These are phyloP conservation scores for Salvia rosmarinus DNA, from an alignment of 257 asterid genomes.

Conservation along the genomic window DNA sequence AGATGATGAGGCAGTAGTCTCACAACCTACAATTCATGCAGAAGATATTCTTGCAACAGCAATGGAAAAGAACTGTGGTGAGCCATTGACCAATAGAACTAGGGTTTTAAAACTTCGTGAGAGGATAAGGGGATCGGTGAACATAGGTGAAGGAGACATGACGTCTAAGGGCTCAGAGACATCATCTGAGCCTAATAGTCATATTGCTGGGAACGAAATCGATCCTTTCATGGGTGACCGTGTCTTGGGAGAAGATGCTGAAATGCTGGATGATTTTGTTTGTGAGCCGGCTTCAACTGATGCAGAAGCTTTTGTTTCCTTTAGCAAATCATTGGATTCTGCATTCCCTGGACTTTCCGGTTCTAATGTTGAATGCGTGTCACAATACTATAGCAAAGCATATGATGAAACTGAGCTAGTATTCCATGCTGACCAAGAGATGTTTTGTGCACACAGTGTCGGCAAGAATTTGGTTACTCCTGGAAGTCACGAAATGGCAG, in stretches of 20 bases:
- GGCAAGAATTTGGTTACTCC: constrained; percentile 41
- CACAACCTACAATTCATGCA: constrained; percentile 39
- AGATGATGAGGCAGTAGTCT: constrained; percentile 45
- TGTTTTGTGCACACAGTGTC: constrained; percentile 42
- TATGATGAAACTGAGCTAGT: constrained; percentile 46
- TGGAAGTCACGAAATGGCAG: constrained; percentile 34
- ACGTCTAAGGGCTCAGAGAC: constrained; percentile 38
- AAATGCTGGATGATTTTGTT: constrained; percentile 35
- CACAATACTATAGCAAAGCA: constrained; percentile 41
- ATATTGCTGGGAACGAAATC: constrained; percentile 33
- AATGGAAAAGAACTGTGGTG: constrained; percentile 33
- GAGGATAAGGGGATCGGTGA: constrained; percentile 38
- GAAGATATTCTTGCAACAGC: constrained; percentile 32
- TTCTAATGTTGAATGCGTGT: constrained; percentile 40
- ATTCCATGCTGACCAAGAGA: constrained; percentile 55
- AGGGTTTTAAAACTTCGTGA: constrained; percentile 41
- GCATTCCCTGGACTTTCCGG: constrained; percentile 41
- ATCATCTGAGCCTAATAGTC: constrained; percentile 39
- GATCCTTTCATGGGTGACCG: constrained; percentile 35
- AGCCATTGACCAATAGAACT: constrained; percentile 36
- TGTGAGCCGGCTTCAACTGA: constrained; percentile 44
- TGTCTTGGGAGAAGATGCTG: constrained; percentile 42
- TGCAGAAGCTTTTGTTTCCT: constrained; percentile 44
- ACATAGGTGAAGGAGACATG: constrained; percentile 36
- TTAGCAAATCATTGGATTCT: constrained; percentile 51